Evolutionary conservation across 2,329 filamentous ascomycete species (phyloP), one percentile per base, ranked within the genome.

Genomic region (Talaromyces sp.): DNA sequence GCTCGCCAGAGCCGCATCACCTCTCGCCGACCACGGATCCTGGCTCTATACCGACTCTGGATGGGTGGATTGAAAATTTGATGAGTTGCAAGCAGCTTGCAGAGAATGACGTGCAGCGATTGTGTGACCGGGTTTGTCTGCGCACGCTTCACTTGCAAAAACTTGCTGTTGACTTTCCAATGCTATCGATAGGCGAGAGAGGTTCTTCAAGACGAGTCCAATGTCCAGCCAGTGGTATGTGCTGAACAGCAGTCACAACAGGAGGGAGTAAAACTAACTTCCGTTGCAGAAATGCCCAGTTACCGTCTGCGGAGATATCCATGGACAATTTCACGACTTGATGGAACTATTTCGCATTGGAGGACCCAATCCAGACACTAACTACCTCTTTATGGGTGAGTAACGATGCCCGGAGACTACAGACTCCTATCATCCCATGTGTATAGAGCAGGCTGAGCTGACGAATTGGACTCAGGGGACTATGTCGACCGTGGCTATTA

Each of bases 271-370:
- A 61, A 53, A 35, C 58, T 62, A 66, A 67, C 67, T 61, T 65
- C 63, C 64, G 38, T 67, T 61, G 59, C 68, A 92, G 89, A 97
- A 97, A 93, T 97, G 93, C 76, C 94, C 94, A 51, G 94, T 97
- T 67, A 99, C 94, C 60, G 94, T 99, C 64, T 97, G 94, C 77
- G 94, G 94, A 75, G 94, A 99, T 79, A 99, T 99, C 75, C 94
- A 99, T 78, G 94, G 94, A 67, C 94, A 99, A 79, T 97, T 97
- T 77, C 93, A 97, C 78, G 94, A 99, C 74, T 80, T 99, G 77
- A 97, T 99, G 92, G 94, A 99, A 80, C 86, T 99, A 58, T 99
- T 99, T 85, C 95, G 96, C 81, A 97, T 99, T 76, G 94, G 94
- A 68, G 94, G 94, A 58, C 92, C 92, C 63, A 97, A 96, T 74